Evolutionary conservation across 2,329 filamentous ascomycete genomes (phyloP).

Genomic region (Xylaria sp.): DNA sequence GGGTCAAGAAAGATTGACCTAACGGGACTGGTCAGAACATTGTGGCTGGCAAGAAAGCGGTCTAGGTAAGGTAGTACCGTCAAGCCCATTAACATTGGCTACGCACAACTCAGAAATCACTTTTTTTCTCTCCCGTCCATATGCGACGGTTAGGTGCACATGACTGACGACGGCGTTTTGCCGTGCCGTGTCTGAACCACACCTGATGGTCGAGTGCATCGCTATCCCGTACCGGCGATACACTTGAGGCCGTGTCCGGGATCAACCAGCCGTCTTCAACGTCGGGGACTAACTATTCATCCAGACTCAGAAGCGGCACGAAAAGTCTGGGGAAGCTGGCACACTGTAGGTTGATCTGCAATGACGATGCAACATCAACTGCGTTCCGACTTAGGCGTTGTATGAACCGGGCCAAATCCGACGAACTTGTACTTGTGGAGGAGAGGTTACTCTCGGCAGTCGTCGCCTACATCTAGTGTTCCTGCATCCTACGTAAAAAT

Average conservation of each 20-base stretch:
- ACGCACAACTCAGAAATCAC: not conserved
- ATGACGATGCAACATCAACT: slow-evolving; percentile 19
- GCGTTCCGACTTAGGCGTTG: slow-evolving; percentile 8
- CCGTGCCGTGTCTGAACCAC: slow-evolving; percentile 18
- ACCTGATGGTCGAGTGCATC: slow-evolving; percentile 6
- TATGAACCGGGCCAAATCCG: slow-evolving; percentile 21
- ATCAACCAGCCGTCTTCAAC: slow-evolving; percentile 3
- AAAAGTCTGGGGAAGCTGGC: slow-evolving; percentile 28
- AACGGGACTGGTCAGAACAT: not conserved
- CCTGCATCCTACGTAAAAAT: slow-evolving; percentile 11
- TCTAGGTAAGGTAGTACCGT: not conserved
- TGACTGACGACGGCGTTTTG: slow-evolving; percentile 6
- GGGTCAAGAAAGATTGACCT: slow-evolving; percentile 5
- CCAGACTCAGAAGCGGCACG: slow-evolving; percentile 17
- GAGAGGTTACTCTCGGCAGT: slow-evolving; percentile 22
- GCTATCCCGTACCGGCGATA: slow-evolving; percentile 16
- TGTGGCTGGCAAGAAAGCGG: not conserved
- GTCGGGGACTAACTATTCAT: slow-evolving; percentile 6
- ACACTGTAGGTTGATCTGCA: slow-evolving; percentile 21
- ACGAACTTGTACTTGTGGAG: slow-evolving; percentile 7
- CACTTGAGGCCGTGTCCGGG: slow-evolving; percentile 13
- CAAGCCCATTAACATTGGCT: not conserved
- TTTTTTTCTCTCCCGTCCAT: too few species aligned
- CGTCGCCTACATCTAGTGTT: slow-evolving; percentile 3
- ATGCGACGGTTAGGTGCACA: slow-evolving; percentile 1